Percentiles rank a stretch among this genome's conserved stretches.
Conservation (phyloP, 768 basidiomycete species). For the Tricholoma sp. region DNA sequence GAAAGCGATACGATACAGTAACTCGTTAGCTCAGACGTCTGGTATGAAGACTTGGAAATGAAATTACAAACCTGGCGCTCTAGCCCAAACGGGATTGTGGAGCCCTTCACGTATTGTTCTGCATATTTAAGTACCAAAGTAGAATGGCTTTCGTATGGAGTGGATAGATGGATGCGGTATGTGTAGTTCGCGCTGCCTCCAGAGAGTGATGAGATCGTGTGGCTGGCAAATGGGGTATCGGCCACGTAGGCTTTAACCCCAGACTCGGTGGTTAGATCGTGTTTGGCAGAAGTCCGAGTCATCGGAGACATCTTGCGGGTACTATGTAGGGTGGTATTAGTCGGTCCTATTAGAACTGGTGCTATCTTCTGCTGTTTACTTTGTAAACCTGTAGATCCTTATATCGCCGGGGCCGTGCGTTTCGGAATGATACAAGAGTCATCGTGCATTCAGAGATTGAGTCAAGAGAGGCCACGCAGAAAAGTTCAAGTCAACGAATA, state of each 20-base stretch:
- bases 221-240: conserved; percentile 42
- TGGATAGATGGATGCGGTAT: conserved; percentile 46
- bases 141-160: conserved; percentile 33
- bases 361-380: too few species aligned
- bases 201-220: conserved; percentile 32
- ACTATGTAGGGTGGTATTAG: too few species aligned
- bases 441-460: too few species aligned
- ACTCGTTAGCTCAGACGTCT: background rate
- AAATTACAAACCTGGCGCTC: background rate
- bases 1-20: too few species aligned
- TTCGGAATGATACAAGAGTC: too few species aligned
- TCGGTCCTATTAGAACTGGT: too few species aligned
- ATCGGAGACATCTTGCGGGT: background rate
- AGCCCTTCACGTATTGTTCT: conserved; percentile 24
- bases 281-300: background rate
- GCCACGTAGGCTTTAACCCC: conserved; percentile 40
- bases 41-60: background rate
- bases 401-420: too few species aligned
- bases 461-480: too few species aligned
- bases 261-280: conserved; percentile 28
- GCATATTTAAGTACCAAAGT: conserved; percentile 56
- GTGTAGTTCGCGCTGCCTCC: conserved; percentile 55
- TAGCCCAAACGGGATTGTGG: background rate
- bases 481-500: too few species aligned
- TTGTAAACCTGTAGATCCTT: too few species aligned